Percentiles rank a stretch among this genome's conserved stretches.
Evolutionary conservation across 805 yeast species (phyloP).

Genomic region (Schwanniomyces sp.): DNA sequence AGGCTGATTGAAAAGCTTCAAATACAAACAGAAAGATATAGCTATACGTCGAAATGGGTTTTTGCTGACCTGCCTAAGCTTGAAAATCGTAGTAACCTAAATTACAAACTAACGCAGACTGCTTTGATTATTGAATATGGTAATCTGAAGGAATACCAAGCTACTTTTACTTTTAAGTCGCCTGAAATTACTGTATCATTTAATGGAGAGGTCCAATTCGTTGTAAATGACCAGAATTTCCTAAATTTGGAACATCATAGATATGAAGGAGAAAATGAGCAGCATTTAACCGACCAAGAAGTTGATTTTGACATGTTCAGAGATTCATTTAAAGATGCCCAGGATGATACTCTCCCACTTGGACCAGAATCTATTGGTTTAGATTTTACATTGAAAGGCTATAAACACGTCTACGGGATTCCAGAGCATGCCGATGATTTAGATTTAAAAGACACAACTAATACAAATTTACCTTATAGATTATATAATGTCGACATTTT

Average conservation of each 20-base stretch:
- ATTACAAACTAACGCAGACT: not conserved
- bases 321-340: constrained; percentile 71
- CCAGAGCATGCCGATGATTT: constrained; percentile 94
- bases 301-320: constrained; percentile 62
- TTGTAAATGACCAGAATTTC: constrained; percentile 67
- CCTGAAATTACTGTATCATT: constrained; percentile 51
- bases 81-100: not conserved
- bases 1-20: constrained; percentile 29
- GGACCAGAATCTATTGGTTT: constrained; percentile 90
- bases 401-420: constrained; percentile 78
- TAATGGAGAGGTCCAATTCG: constrained; percentile 47
- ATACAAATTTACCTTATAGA: constrained; percentile 70
- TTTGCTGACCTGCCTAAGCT: constrained; percentile 28
- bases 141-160: constrained; percentile 32
- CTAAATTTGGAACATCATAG: constrained; percentile 86
- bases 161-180: constrained; percentile 46
- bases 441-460: constrained; percentile 66
- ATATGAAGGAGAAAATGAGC: constrained; percentile 28
- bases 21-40: constrained; percentile 50
- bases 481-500: constrained; percentile 92
- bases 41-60: constrained; percentile 61
- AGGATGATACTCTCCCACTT: constrained; percentile 61
- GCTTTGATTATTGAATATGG: constrained; percentile 34
- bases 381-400: constrained; percentile 68
- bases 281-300: constrained; percentile 56